Evolutionary conservation across 345 rosid genomes (phyloP).

Genomic region (Atalantia buxifolia): DNA sequence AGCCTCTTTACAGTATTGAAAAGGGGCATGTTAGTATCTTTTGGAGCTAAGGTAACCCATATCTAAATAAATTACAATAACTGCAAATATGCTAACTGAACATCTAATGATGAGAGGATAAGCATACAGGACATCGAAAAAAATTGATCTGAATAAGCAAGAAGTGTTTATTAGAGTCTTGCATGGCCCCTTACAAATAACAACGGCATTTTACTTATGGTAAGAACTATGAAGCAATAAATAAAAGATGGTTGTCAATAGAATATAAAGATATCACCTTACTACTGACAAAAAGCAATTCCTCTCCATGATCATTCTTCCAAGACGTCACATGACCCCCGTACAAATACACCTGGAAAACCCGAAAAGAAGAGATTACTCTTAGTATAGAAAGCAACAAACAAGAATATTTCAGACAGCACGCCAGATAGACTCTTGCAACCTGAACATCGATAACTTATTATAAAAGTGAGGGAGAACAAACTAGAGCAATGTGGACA

Average conservation of each 20-base stretch:
- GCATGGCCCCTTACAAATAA: slow-evolving; percentile 15
- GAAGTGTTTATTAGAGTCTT: not conserved
- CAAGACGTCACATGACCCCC: slow-evolving; percentile 95
- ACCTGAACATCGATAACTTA: not conserved
- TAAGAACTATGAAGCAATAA: not conserved
- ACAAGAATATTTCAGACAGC: not conserved
- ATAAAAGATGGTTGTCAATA: not conserved
- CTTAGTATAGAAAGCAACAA: not conserved
- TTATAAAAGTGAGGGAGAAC: not conserved
- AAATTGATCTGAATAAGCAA: not conserved
- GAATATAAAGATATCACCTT: slow-evolving; percentile 39
- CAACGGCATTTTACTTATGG: slow-evolving; percentile 8
- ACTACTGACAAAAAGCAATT: slow-evolving; percentile 71
- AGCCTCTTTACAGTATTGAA: not conserved
- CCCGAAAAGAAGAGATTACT: not conserved
- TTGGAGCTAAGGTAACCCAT: not conserved
- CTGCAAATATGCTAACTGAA: not conserved
- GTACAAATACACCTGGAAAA: slow-evolving; percentile 71
- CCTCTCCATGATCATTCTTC: slow-evolving; percentile 90
- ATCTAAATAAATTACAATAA: not conserved
- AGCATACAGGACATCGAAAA: not conserved
- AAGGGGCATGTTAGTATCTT: not conserved
- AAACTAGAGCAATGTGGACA: not conserved
- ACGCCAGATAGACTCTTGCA: not conserved
- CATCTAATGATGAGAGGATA: not conserved